Conservation (phyloP, 345 rosid genomes). For the Eucalyptus pumila region DNA sequence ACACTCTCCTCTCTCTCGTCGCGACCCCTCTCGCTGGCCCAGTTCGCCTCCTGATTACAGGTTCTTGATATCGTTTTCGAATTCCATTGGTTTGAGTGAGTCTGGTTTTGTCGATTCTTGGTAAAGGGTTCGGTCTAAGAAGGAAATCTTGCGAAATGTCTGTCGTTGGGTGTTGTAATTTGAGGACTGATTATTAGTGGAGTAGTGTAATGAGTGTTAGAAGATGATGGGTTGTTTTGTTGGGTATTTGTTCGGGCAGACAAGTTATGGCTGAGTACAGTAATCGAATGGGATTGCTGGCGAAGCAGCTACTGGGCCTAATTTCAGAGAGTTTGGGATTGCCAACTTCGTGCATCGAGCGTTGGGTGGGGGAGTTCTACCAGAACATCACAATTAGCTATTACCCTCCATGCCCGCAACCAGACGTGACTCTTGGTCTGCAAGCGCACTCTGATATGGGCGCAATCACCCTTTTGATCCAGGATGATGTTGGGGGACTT, state of each 20-base stretch:
- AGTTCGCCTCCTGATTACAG: conserved; percentile 54
- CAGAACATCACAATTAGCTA: conserved; percentile 84
- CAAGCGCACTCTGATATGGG: conserved; percentile 90
- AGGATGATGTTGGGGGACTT: conserved; percentile 79
- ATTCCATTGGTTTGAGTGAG: not conserved
- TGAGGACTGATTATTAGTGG: not conserved
- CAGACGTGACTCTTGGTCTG: conserved; percentile 79
- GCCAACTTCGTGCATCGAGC: conserved; percentile 33
- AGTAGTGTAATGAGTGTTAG: not conserved
- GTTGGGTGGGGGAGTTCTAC: conserved; percentile 60
- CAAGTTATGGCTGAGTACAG: conserved; percentile 45
- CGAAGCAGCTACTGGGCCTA: conserved; percentile 40
- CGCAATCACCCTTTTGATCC: conserved; percentile 67
- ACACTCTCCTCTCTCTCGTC: conserved; percentile 72
- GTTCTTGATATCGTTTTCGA: conserved; percentile 1
- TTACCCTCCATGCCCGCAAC: conserved; percentile 91
- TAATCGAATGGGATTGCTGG: conserved; percentile 48
- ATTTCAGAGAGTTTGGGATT: conserved; percentile 63
- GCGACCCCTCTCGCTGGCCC: conserved; percentile 71
- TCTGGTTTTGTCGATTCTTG: not conserved
- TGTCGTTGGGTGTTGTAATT: not conserved
- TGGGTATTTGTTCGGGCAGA: conserved; percentile 6
- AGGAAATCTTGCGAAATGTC: not conserved
- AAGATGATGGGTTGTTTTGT: not conserved
- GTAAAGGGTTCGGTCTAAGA: not conserved